Evolutionary conservation across 352 stramenopile genomes (phyloP), one percentile per base, ranked within the genome.

Genomic region (Globisporangium carolinianum): DNA sequence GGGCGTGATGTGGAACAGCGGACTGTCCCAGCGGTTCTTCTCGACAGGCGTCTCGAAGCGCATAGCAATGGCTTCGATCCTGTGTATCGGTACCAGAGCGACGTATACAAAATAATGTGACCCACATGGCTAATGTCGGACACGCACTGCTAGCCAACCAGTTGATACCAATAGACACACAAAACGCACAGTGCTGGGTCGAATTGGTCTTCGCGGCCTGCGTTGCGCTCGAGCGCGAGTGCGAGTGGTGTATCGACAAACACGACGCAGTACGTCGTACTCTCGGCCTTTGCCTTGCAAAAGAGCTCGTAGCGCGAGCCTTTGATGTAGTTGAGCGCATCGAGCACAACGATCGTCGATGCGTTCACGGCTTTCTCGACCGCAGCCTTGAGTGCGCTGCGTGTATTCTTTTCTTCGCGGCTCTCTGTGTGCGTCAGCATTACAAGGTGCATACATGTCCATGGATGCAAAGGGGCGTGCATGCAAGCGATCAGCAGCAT

Each of bases 241-340:
- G 71, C 70, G 58, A 90, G 17, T 0, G 83, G 73, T 12, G 82
- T 89, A 58, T 93, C 77, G 39, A 93, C 74, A 47, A 84, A 91
- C 35, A 93, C 63, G 57, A 98, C 87, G 51, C 91, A 96, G 72
- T 98, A 96, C 9, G 81, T 87, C 56, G 94, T 91, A 67, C 76
- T 89, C 61, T 91, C 80, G 32, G 91, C 86, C 48, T 96, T 96
- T 5, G 89, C 90, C 51, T 97, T 91, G 75, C 94, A 98, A 67
- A 96, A 97, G 38, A 98, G 75, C 68, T 98, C 91, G 70, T 98
- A 98, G 50, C 92, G 76, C 73, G 90, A 97, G 53, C 94, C 94
- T 64, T 98, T 98, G 67, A 97, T 97, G 65, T 98, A 97, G 69
- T 98, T 97, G 39, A 97, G 66, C 14, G 89, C 92, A 72, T 98